Conservation (phyloP, 2,329 filamentous ascomycete genomes). For the Ramularia endophylla region DNA sequence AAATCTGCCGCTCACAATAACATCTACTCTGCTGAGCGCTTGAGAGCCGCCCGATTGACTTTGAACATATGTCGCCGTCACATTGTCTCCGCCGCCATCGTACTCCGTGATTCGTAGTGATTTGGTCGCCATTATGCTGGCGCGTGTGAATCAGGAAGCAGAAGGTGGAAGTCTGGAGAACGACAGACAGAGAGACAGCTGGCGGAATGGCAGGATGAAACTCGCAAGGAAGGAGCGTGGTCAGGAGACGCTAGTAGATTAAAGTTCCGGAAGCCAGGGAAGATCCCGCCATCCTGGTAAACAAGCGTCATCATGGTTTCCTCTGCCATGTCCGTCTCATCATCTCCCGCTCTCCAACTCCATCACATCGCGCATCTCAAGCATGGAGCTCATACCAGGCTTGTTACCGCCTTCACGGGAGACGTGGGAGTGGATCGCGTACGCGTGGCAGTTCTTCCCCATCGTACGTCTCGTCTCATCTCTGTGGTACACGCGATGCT, state of each 20-base stretch:
- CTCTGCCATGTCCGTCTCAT: too few species aligned
- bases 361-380: neutral
- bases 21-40: constrained; percentile 38
- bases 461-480: constrained; percentile 32
- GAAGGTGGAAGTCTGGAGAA: too few species aligned
- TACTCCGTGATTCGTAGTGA: constrained; percentile 31
- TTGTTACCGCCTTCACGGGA: constrained; percentile 46
- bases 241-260: too few species aligned
- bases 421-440: constrained; percentile 44
- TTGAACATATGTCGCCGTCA: constrained; percentile 46
- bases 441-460: constrained; percentile 46
- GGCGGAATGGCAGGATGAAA: too few species aligned
- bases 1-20: constrained; percentile 33
- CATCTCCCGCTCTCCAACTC: too few species aligned
- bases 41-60: constrained; percentile 23
- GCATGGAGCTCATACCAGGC: constrained; percentile 40
- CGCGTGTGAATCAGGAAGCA: neutral
- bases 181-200: too few species aligned
- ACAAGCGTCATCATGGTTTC: too few species aligned
- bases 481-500: constrained; percentile 6
- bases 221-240: too few species aligned
- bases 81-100: constrained; percentile 45
- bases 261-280: too few species aligned
- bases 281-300: too few species aligned
- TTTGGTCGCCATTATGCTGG: constrained; percentile 9